Percentiles rank a stretch among this genome's conserved stretches.
Conservation (phyloP, 2,329 filamentous ascomycete genomes). For the Emmonsia crescens region DNA sequence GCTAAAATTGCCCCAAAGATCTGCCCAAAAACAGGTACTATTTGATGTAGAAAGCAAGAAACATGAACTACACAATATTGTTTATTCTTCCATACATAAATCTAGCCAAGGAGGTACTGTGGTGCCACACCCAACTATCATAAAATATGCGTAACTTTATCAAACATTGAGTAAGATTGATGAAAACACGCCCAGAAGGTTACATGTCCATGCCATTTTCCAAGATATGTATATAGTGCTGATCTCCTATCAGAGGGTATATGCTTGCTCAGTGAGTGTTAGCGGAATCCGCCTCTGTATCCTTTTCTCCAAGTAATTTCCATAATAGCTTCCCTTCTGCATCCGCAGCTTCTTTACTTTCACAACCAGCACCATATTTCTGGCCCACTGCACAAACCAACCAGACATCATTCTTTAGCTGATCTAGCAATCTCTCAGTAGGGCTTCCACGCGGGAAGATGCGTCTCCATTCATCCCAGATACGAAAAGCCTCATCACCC, state of each 20-base stretch:
- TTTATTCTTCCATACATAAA: background rate
- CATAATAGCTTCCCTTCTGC: constrained; percentile 32
- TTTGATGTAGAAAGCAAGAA: no score
- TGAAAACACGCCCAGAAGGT: no score
- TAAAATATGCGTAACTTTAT: no score
- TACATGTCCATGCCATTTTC: no score
- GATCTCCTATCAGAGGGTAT: background rate
- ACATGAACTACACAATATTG: background rate
- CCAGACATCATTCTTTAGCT: constrained; percentile 62
- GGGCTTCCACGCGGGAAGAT: constrained; percentile 68
- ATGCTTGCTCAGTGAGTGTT: background rate
- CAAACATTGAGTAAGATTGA: no score
- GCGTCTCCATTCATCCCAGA: constrained; percentile 87
- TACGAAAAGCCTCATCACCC: constrained; percentile 90
- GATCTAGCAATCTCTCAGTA: constrained; percentile 60
- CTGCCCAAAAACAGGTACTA: no score
- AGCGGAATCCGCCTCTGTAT: background rate
- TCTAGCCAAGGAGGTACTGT: no score
- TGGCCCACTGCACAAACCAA: constrained; percentile 61
- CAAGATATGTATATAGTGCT: background rate
- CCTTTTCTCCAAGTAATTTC: constrained; percentile 26
- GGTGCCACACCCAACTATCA: no score
- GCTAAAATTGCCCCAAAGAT: no score
- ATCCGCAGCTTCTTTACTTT: constrained; percentile 29
- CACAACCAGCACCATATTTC: constrained; percentile 33